Base-by-base conservation (phyloP, 768 basidiomycete species). In the Tylopilus intermedius region DNA sequence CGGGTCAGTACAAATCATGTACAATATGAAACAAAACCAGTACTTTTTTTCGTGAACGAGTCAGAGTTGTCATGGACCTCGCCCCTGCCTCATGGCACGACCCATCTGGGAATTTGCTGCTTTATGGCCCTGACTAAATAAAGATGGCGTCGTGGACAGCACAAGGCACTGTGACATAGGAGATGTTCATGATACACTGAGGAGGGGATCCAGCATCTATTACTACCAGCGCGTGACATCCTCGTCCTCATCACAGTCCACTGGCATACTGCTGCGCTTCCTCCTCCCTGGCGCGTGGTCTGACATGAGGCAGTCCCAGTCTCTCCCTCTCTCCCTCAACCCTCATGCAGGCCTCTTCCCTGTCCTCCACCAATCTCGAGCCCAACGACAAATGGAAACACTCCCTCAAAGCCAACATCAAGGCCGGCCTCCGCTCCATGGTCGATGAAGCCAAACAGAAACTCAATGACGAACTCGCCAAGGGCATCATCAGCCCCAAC, bases 381-480 rank as follows among this genome's bases (percentile, higher is more conserved):
- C 82, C 80, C 3, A 76, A 80, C 66, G 75, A 78, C 2, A 67
- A 72, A 53, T 84, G 82, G 82, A 84, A 82, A 62, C 63, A 59
- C 32, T 51, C 59, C 2, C 68, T 80, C 59, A 71, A 63, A 61
- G 72, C 74, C 38, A 72, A 75, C 60, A 86, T 89, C 60, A 79
- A 81, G 58, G 71, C 73, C 2, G 70, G 69, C 8, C 62, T 74
- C 46, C 62, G 57, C 35, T 61, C 67, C 43, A 65, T 67, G 57
- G 76, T 86, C 54, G 76, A 82, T 50, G 85, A 85, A 54, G 80
- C 87, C 18, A 82, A 82, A 68, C 76, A 80, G 52, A 80, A 79
- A 53, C 67, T 80, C 35, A 74, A 80, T 33, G 66, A 70, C 14
- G 76, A 81, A 62, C 70, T 88, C 13, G 72, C 74, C 62, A 67